Conservation (phyloP, 2,329 filamentous ascomycete species). For the Hirsutella rhossiliensis region DNA sequence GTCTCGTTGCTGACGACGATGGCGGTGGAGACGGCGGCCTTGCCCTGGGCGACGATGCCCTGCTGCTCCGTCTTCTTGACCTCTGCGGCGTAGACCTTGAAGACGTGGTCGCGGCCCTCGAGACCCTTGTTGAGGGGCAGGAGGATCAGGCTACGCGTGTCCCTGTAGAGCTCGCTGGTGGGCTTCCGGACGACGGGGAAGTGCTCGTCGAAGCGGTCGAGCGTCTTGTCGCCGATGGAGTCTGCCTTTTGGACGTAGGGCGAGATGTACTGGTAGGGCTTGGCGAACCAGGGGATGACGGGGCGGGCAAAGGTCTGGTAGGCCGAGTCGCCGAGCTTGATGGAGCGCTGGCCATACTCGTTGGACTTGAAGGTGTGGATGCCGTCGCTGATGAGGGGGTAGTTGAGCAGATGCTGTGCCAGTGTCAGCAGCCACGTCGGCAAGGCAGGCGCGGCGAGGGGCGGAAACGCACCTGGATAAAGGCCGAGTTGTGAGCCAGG, state of each 20-base stretch:
- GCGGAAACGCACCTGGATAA: constrained; percentile 29
- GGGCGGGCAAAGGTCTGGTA: constrained; percentile 70
- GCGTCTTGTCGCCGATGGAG: constrained; percentile 58
- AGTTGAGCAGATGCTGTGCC: constrained; percentile 65
- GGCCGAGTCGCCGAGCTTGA: constrained; percentile 61
- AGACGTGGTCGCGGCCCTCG: constrained; percentile 50
- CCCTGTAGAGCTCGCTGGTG: constrained; percentile 55
- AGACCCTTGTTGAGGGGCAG: constrained; percentile 50
- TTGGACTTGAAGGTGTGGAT: constrained; percentile 70
- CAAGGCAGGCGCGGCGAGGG: not conserved
- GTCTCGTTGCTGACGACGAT: constrained; percentile 56
- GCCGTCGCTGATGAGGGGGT: constrained; percentile 71
- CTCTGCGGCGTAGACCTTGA: constrained; percentile 44
- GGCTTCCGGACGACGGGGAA: constrained; percentile 68
- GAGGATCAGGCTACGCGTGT: constrained; percentile 48
- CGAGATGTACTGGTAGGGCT: constrained; percentile 69
- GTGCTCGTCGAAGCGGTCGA: constrained; percentile 54
- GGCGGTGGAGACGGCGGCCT: constrained; percentile 56
- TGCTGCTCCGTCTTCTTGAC: constrained; percentile 52
- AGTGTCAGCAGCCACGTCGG: not conserved
- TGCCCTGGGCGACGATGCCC: constrained; percentile 53
- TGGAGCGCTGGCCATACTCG: constrained; percentile 71
- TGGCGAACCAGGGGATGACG: constrained; percentile 56
- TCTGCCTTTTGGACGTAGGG: constrained; percentile 82
- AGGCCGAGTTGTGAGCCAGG: constrained; percentile 32